These are phyloP conservation scores for Paecilomyces sp. DNA, from an alignment of 2,329 filamentous ascomycete genomes.

Conservation along the genomic window DNA sequence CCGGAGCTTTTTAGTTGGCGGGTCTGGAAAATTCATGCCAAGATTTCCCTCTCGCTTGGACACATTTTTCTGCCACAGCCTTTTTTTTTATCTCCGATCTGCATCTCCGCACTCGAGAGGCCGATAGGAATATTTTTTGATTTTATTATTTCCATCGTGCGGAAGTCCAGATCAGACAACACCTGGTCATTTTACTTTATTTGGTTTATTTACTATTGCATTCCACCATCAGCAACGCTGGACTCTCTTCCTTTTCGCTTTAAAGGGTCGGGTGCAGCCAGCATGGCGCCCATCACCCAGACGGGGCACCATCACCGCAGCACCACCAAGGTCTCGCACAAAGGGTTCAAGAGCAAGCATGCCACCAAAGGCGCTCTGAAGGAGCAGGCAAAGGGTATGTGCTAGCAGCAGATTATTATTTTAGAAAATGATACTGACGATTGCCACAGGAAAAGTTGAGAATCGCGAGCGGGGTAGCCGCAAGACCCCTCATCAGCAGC, in stretches of 20 bases:
- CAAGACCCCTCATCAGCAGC: slow-evolving; percentile 88
- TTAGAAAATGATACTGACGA: slow-evolving; percentile 5
- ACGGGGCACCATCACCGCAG: slow-evolving; percentile 73
- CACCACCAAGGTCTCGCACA: slow-evolving; percentile 82
- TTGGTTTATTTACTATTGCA: background rate
- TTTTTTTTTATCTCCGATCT: slow-evolving; percentile 8
- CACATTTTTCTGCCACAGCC: slow-evolving; percentile 11
- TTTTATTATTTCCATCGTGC: background rate
- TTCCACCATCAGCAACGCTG: slow-evolving; percentile 16
- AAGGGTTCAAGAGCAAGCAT: slow-evolving; percentile 88
- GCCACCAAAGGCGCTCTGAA: slow-evolving; percentile 81
- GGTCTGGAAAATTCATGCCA: slow-evolving; percentile 29
- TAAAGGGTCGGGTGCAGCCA: slow-evolving; percentile 60
- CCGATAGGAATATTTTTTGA: background rate
- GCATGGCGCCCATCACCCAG: slow-evolving; percentile 64
- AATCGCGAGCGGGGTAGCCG: slow-evolving; percentile 63
- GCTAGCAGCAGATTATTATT: background rate
- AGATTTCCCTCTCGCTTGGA: slow-evolving; percentile 29
- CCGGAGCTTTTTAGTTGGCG: slow-evolving; percentile 4
- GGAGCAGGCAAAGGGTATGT: slow-evolving; percentile 71
- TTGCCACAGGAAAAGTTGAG: slow-evolving; percentile 66
- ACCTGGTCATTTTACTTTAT: background rate
- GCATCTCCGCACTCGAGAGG: slow-evolving; percentile 6
- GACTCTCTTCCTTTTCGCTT: slow-evolving; percentile 73
- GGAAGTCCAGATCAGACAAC: background rate